Conservation (phyloP, 768 basidiomycete species). For the Rhodotorula graminis region DNA sequence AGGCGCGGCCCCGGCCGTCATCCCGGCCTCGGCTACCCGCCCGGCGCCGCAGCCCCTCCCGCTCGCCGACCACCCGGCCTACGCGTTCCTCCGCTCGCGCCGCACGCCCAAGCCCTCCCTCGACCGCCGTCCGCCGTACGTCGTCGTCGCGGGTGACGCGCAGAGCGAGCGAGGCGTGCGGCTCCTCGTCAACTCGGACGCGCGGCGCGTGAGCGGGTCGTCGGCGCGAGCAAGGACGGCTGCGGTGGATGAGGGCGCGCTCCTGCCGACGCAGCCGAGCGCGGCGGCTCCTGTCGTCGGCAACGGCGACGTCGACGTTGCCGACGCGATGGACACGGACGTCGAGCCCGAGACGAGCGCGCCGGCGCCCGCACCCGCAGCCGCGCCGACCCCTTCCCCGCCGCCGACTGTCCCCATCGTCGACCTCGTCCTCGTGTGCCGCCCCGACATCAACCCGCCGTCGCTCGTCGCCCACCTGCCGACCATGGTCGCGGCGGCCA, state of each 20-base stretch:
- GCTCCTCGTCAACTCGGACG: constrained; percentile 13
- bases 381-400: neutral
- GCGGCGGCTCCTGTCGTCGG: too few relatives aligned
- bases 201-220: constrained; percentile 4
- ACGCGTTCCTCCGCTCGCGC: constrained; percentile 13
- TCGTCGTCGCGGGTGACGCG: neutral
- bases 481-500: constrained; percentile 69
- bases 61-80: constrained; percentile 12
- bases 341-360: neutral
- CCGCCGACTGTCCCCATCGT: constrained; percentile 39
- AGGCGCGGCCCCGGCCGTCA: constrained; percentile 39
- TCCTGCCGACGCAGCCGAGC: neutral
- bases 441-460: constrained; percentile 68
- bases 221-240: neutral
- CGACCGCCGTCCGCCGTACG: neutral
- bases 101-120: neutral
- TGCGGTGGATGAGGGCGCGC: neutral
- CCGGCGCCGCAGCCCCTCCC: constrained; percentile 5
- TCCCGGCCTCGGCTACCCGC: constrained; percentile 2
- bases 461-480: constrained; percentile 69
- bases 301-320: neutral
- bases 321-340: neutral
- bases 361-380: neutral
- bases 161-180: neutral
- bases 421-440: constrained; percentile 61